phyloP scores from a whole-genome alignment of 495 filamentous ascomycete genomes.

The Trichoderma virens region DNA sequence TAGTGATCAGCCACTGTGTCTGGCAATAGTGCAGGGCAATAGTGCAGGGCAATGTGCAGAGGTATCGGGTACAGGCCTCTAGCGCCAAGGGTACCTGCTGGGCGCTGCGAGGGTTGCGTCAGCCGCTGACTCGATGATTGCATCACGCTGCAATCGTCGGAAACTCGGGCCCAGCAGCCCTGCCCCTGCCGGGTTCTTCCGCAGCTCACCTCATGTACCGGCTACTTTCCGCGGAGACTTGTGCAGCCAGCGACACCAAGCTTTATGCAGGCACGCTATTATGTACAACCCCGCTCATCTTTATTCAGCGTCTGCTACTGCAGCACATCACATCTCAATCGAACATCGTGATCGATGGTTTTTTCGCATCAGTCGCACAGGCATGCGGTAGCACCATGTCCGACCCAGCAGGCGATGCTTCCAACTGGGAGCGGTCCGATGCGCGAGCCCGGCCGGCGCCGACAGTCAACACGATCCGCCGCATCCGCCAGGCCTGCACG shows the following conservation, averaged over 20 bases:
- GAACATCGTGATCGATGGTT: too few species aligned
- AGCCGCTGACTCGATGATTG: neutral
- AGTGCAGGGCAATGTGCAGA: neutral
- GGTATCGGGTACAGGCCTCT: neutral
- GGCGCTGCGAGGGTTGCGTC: neutral
- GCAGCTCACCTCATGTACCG: too few species aligned
- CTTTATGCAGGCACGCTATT: too few species aligned
- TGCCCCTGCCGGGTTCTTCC: too few species aligned
- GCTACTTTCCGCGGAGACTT: too few species aligned
- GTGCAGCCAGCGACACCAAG: too few species aligned
- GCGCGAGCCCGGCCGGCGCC: neutral
- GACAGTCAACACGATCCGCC: conserved; percentile 4
- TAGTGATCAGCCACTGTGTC: neutral
- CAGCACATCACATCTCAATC: too few species aligned
- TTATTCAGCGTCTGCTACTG: too few species aligned
- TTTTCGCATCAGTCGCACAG: neutral
- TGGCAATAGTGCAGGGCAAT: neutral
- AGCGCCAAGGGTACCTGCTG: neutral
- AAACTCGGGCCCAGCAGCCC: too few species aligned
- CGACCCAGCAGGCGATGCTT: neutral
- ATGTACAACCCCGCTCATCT: neutral
- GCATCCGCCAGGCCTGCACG: conserved; percentile 6
- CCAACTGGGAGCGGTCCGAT: neutral
- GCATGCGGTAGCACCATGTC: conserved; percentile 3
- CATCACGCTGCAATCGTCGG: neutral